These are phyloP conservation scores for Penicillium pancosmium DNA, from an alignment of 495 filamentous ascomycete genomes.

Conservation along the genomic window DNA sequence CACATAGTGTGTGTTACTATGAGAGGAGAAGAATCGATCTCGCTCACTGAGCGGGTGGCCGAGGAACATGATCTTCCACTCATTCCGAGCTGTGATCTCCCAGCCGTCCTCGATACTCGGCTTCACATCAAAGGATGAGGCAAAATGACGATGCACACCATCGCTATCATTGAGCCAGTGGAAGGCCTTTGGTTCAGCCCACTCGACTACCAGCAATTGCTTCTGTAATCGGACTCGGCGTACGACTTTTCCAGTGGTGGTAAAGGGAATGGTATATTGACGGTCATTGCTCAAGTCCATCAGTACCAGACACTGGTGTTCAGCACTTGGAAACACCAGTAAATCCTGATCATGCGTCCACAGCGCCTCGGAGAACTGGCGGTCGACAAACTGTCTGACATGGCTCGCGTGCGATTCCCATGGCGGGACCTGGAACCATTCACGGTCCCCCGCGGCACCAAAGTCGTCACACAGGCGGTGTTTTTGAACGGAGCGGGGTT, in stretches of 20 bases:
- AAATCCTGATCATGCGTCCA: conserved; percentile 66
- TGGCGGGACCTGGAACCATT: conserved; percentile 53
- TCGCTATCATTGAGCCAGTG: conserved; percentile 62
- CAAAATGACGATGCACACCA: conserved; percentile 64
- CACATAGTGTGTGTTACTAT: conserved; percentile 64
- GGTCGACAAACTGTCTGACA: conserved; percentile 37
- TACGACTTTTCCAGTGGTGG: conserved; percentile 54
- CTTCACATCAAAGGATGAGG: conserved; percentile 60
- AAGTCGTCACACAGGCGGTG: conserved; percentile 41
- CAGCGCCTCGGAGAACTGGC: conserved; percentile 56
- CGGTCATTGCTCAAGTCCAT: conserved; percentile 55
- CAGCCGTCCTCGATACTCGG: conserved; percentile 33
- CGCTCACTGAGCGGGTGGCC: conserved; percentile 60
- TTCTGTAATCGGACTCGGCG: conserved; percentile 60
- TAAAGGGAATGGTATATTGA: conserved; percentile 56
- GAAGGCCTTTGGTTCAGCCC: conserved; percentile 62
- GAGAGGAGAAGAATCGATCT: conserved; percentile 67
- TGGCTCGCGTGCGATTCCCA: conserved; percentile 60
- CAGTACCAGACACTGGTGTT: conserved; percentile 48
- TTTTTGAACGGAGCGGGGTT: conserved; percentile 52
- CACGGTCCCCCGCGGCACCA: conserved; percentile 35
- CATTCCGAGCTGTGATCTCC: conserved; percentile 58
- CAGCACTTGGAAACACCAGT: conserved; percentile 56
- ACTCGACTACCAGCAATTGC: conserved; percentile 63
- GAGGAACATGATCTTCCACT: conserved; percentile 69